Base-by-base conservation (phyloP, 805 yeast genomes). In the Barnettozyma botsteinii region DNA sequence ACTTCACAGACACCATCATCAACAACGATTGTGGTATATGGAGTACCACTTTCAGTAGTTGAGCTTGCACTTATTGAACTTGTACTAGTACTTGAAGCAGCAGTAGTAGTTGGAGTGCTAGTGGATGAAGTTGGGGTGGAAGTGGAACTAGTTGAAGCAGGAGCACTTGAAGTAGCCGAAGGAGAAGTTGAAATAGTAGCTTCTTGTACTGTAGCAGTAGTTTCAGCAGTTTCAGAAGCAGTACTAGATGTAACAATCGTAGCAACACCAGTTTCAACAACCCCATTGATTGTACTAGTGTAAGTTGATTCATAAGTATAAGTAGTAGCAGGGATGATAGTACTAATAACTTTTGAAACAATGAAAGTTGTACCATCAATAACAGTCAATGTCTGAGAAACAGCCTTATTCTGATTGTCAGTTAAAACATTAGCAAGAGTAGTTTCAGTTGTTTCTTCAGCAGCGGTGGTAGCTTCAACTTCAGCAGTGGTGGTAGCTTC, bases 1-100 rank as follows among this genome's bases (percentile, higher is more conserved):
- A 56, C 43, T 15, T 52, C 53, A 46, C 60, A 56, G 15, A 53
- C 52, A 42, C 59, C 59, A 29, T 40, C 43, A 35, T 46, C 50
- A 5, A 40, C 24, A 10, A 39, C 23, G 9, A 47, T 33, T 4
- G 59, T 55, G 9, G 57, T 43, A 44, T 50, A 55, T 24, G 48
- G 41, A 11, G 37, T 34, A 41, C 37, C 51, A 29, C 40, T 31
- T 11, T 34, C 32, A 29, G 43, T 32, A n/a, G 39, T 13, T 6
- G 43, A 34, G n/a, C n/a, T n/a, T n/a, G n/a, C n/a, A n/a, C n/a
- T n/a, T n/a, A n/a, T n/a, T n/a, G n/a, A n/a, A n/a, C n/a, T n/a
- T 10, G 46, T 11, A 3, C 17, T 13, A 11, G n/a, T n/a, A 20
- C 15, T 13, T 29, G 45, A 34, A 23, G 52, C 43, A 12, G 45